Percentiles rank a stretch among this genome's conserved stretches.
Conservation (phyloP, 306 rosid genomes). For the Dicorynia guianensis region DNA sequence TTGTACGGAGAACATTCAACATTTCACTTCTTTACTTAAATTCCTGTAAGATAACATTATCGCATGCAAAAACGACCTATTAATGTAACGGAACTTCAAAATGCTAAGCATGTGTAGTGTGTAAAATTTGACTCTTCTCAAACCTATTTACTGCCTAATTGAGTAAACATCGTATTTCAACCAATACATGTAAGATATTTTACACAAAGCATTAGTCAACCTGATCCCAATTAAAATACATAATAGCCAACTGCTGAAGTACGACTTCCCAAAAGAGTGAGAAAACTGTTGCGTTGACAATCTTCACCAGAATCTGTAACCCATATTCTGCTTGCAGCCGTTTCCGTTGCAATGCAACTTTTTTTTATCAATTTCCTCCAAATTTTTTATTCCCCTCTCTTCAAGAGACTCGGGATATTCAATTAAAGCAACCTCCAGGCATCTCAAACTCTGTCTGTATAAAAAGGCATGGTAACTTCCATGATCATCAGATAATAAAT, state of each 20-base stretch:
- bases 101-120: background rate
- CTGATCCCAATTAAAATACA: background rate
- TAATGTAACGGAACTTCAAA: slow-evolving; percentile 19
- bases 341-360: slow-evolving; percentile 65
- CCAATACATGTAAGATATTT: background rate
- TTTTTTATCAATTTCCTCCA: slow-evolving; percentile 85
- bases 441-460: slow-evolving; percentile 92
- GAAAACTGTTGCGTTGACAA: slow-evolving; percentile 70
- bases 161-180: slow-evolving; percentile 17
- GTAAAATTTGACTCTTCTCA: background rate
- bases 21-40: too few relatives aligned
- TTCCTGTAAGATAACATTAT: slow-evolving; percentile 1
- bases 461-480: slow-evolving; percentile 34
- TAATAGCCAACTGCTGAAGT: background rate
- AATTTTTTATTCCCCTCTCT: slow-evolving; percentile 80
- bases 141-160: background rate
- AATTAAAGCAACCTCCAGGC: slow-evolving; percentile 90
- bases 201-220: slow-evolving; percentile 4
- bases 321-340: slow-evolving; percentile 82
- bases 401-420: slow-evolving; percentile 96
- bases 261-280: slow-evolving; percentile 26
- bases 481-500: slow-evolving; percentile 34
- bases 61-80: background rate
- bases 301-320: slow-evolving; percentile 73
- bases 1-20: background rate